phyloP scores from a whole-genome alignment of 2,329 filamentous ascomycete genomes.

The Aspergillus sojae region DNA sequence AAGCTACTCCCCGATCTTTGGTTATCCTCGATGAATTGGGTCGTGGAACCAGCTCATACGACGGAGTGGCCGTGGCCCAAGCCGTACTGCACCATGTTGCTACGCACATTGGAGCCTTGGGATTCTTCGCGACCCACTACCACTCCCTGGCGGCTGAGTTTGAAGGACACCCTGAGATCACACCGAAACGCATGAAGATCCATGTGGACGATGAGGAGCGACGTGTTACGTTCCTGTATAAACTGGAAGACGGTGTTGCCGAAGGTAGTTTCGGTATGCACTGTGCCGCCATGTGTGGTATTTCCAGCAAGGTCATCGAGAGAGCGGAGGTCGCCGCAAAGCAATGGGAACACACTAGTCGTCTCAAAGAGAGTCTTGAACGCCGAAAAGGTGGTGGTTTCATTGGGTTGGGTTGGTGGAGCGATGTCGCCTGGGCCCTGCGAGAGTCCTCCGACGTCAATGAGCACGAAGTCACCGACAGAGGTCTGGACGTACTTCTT shows the following conservation, averaged over 20 bases:
- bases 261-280: slow-evolving; percentile 99
- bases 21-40: slow-evolving; percentile 97
- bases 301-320: slow-evolving; percentile 78
- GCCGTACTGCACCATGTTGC: slow-evolving; percentile 96
- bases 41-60: slow-evolving; percentile 91
- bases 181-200: slow-evolving; percentile 88
- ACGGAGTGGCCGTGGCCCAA: slow-evolving; percentile 94
- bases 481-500: slow-evolving; percentile 59
- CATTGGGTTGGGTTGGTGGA: slow-evolving; percentile 81
- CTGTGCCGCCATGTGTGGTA: slow-evolving; percentile 97
- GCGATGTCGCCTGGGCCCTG: slow-evolving; percentile 80
- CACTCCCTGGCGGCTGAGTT: slow-evolving; percentile 93
- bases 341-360: slow-evolving; percentile 93
- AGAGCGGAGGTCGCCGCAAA: slow-evolving; percentile 83
- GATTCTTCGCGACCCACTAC: slow-evolving; percentile 98
- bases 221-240: slow-evolving; percentile 95
- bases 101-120: slow-evolving; percentile 87
- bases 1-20: slow-evolving; percentile 89
- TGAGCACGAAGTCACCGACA: slow-evolving; percentile 46
- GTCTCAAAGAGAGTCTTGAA: slow-evolving; percentile 85
- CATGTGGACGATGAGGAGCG: slow-evolving; percentile 82
- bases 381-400: slow-evolving; percentile 77
- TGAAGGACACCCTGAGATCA: slow-evolving; percentile 82
- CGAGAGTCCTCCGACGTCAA: slow-evolving; percentile 51
- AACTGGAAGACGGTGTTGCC: slow-evolving; percentile 87